These are phyloP conservation scores for Chlamydomonas reinhardtii DNA, from an alignment of 163 green algal species.

Conservation along the genomic window DNA sequence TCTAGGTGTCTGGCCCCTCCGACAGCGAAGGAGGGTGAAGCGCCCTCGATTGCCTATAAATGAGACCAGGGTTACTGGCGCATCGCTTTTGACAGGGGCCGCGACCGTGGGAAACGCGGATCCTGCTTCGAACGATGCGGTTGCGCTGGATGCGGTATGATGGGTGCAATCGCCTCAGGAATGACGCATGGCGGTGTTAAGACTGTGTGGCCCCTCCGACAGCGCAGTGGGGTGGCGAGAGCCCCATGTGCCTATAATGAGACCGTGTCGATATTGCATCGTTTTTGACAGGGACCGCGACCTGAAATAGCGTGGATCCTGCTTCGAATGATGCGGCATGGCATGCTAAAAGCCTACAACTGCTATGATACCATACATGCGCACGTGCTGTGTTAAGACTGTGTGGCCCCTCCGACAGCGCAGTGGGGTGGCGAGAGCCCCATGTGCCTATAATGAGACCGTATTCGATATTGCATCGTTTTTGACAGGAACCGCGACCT, in stretches of 20 bases:
- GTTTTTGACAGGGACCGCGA: constrained; percentile 8
- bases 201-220: background rate
- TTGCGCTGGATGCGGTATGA: too few relatives aligned
- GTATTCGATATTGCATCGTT: background rate
- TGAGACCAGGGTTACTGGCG: background rate
- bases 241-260: constrained; percentile 13
- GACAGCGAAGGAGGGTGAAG: background rate
- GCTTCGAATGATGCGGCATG: background rate
- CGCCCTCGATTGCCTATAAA: constrained; percentile 10
- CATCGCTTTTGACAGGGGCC: constrained; percentile 14
- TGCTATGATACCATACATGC: background rate
- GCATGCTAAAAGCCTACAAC: background rate
- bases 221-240: background rate
- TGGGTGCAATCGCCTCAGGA: background rate
- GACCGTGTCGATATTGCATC: background rate
- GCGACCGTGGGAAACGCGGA: background rate
- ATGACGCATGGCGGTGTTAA: background rate
- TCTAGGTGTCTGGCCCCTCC: constrained; percentile 20
- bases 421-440: background rate
- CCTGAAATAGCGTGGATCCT: background rate
- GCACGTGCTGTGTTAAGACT: background rate
- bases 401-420: constrained; percentile 4
- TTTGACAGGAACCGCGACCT: constrained; percentile 5
- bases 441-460: constrained; percentile 5
- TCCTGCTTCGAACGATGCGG: constrained; percentile 23